phyloP scores from a whole-genome alignment of 2,329 filamentous ascomycete genomes.

The Elsinoe ampelina region DNA sequence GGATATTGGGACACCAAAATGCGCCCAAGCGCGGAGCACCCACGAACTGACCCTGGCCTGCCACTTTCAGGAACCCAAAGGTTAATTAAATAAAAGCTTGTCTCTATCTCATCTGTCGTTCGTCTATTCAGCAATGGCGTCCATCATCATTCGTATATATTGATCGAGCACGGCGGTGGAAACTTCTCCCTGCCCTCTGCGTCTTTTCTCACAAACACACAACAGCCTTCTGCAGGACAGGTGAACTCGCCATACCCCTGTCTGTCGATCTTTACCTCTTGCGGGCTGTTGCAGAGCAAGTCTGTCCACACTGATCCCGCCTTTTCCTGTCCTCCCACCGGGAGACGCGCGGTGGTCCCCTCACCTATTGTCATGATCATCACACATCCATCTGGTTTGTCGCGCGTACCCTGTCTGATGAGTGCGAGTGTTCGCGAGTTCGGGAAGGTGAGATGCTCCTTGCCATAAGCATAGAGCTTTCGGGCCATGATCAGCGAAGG shows the following conservation, averaged over 20 bases:
- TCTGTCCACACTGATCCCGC: conserved; percentile 54
- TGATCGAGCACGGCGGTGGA: conserved; percentile 15
- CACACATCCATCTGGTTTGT: conserved; percentile 28
- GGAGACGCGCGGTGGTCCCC: conserved; percentile 53
- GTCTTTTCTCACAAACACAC: conserved; percentile 52
- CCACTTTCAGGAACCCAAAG: conserved; percentile 3
- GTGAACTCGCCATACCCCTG: conserved; percentile 52
- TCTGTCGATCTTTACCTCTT: conserved; percentile 48
- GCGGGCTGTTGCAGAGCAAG: conserved; percentile 48
- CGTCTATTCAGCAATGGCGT: not conserved
- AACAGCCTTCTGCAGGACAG: conserved; percentile 45
- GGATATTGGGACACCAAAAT: too few species aligned
- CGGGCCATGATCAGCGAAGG: conserved; percentile 51
- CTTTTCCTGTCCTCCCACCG: conserved; percentile 44
- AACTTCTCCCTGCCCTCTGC: conserved; percentile 44
- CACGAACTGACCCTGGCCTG: conserved; percentile 2
- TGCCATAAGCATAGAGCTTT: conserved; percentile 56
- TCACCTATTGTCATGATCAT: conserved; percentile 26
- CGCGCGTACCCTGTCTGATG: not conserved
- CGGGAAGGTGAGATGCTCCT: conserved; percentile 34
- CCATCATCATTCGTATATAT: conserved; percentile 10
- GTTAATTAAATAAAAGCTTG: not conserved
- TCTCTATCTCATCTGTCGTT: not conserved
- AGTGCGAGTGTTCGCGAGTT: not conserved
- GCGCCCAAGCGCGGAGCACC: not conserved